Conservation (phyloP, 306 rosid species). For the Cucumis sativus region Cucumber_9930_V3 NC_026657.2:14268001-14268500, state of each 20-base stretch:
- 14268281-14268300: background rate
- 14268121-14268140: background rate
- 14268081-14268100: background rate
- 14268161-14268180: background rate
- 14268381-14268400: conserved; percentile 83
- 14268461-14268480: conserved; percentile 92
- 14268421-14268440: conserved; percentile 79
- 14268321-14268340: too few species aligned
- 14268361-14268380: conserved; percentile 11
- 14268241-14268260: background rate
- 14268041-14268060: background rate
- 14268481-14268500: conserved; percentile 76
- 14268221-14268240: background rate
- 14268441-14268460: conserved; percentile 70
- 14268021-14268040: background rate
- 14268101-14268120: background rate
- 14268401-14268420: conserved; percentile 94
- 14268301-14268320: background rate
- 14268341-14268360: background rate
- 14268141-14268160: background rate
- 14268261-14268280: background rate
- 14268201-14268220: background rate
- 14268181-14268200: background rate
- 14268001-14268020: background rate
- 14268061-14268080: background rate